Conservation (phyloP, 192 early-diverging fungal genomes). For the Dissophora ornata region DNA sequence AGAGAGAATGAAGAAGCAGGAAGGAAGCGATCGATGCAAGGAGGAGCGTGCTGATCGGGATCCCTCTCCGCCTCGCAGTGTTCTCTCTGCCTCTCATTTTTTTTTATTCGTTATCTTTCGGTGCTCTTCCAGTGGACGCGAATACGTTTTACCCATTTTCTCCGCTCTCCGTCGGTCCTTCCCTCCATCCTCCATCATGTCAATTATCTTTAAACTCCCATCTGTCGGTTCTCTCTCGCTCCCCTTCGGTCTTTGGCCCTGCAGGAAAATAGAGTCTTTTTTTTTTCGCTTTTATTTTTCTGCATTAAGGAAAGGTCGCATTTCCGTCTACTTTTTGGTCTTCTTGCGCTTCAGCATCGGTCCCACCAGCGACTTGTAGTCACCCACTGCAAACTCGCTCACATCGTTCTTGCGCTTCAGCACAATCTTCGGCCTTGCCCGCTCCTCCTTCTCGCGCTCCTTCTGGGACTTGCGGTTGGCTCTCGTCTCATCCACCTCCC, state of each 20-base stretch:
- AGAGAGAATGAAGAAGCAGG: not conserved
- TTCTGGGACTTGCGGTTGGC: conserved; percentile 39
- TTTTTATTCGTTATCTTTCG: not conserved
- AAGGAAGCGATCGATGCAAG: not conserved
- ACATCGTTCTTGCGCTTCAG: conserved; percentile 53
- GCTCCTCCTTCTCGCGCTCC: conserved; percentile 45
- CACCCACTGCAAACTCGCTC: conserved; percentile 56
- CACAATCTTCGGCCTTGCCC: conserved; percentile 41
- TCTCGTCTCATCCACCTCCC: conserved; percentile 30
- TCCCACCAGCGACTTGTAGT: conserved; percentile 50
- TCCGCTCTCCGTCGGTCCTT: too few species aligned
- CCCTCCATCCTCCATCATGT: too few species aligned
- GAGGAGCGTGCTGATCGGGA: not conserved
- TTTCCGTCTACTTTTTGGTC: conserved; percentile 13
- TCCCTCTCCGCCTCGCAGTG: not conserved
- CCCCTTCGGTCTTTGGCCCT: too few species aligned
- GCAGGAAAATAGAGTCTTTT: too few species aligned
- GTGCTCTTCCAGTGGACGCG: too few species aligned
- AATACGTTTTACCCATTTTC: too few species aligned
- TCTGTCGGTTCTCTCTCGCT: too few species aligned
- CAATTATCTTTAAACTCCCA: too few species aligned
- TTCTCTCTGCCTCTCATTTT: not conserved
- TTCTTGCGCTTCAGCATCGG: conserved; percentile 54
- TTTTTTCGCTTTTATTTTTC: not conserved
- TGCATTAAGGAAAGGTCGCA: not conserved